These are phyloP conservation scores for Ceriops zippeliana DNA, from an alignment of 345 rosid species.

Conservation along the genomic window DNA sequence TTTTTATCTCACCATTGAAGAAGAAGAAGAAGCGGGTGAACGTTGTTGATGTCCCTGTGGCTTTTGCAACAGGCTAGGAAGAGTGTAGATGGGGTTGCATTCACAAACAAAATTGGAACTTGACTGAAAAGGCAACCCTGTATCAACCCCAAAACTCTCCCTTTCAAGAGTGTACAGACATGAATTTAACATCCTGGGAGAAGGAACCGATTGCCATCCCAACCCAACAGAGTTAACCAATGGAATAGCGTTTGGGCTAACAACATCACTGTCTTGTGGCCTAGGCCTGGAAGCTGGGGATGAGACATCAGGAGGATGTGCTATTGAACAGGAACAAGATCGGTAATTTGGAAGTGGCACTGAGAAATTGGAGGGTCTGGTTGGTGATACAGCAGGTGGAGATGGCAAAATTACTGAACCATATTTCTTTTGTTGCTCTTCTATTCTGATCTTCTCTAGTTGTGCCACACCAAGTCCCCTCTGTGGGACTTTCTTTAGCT, in stretches of 20 bases:
- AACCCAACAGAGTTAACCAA: conserved; percentile 5
- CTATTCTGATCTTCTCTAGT: conserved; percentile 55
- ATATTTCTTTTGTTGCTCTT: conserved; percentile 48
- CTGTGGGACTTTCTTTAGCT: conserved; percentile 54
- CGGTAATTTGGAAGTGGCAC: conserved; percentile 23
- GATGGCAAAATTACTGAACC: conserved; percentile 20
- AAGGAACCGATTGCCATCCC: conserved; percentile 19
- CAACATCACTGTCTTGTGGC: conserved; percentile 24
- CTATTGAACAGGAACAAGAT: conserved; percentile 21
- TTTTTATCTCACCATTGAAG: conserved; percentile 31
- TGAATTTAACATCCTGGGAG: conserved; percentile 29
- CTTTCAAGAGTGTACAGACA: conserved; percentile 22
- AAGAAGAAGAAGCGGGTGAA: conserved; percentile 12
- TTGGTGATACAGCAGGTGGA: conserved; percentile 12
- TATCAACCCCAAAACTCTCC: conserved; percentile 34
- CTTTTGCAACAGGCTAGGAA: conserved; percentile 33
- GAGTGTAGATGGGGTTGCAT: conserved; percentile 34
- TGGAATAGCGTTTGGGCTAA: neutral
- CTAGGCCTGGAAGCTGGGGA: conserved; percentile 22
- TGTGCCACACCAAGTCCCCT: conserved; percentile 76
- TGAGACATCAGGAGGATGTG: conserved; percentile 21
- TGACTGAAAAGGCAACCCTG: conserved; percentile 16
- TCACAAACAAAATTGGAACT: conserved; percentile 29
- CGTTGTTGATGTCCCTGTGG: conserved; percentile 26
- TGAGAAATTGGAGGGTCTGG: conserved; percentile 14